Base-by-base conservation (phyloP, 2,329 filamentous ascomycete species). In the Colletotrichum tofieldiae region DNA sequence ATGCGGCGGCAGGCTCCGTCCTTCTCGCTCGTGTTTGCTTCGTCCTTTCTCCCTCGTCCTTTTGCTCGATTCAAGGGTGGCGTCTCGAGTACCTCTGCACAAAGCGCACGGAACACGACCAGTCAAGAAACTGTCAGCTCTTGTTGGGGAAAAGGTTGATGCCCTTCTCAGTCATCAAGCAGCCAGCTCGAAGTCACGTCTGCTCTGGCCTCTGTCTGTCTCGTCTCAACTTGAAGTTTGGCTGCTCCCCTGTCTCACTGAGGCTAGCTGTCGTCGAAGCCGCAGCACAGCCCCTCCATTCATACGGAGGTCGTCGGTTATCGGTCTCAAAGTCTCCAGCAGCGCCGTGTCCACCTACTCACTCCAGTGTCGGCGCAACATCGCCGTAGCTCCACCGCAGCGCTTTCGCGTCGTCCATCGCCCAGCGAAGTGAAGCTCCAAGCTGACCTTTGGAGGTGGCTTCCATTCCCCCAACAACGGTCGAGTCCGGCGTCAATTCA, bases 391-490 rank as follows among this genome's bases (percentile, higher is more conserved):
- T 55, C 51, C 51, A 8, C 51, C 51, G 4, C 45, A 51, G 45
- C 45, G 32, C 29, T 5, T 37, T 18, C 3, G 49, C 29, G 23
- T 26, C 52, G 29, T 54, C 49, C 26, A 26, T 54, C 37, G 29
- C 43, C 32, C 35, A n/a, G n/a, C 43, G 18, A 39, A 43, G 23
- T 32, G 35, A 35, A 39, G 66, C 51, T 29, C 37, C 43, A 37
- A 51, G 16, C 41, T 35, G 41, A 16, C 23, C n/a, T 20, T 43
- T 43, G 16, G 61, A 43, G 41, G 47, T 18, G 51, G 20, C 9
- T 29, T 49, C 29, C 52, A 68, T 68, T 47, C 29, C 52, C 58
- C 51, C 52, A 39, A 56, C 51, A 65, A 59, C 60, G 60, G 55
- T 16, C 60, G 18, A 37, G 52, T 26, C 23, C 43, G 58, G 39